These are phyloP conservation scores for Nicotiana tabacum DNA, from an alignment of 257 asterid species.

Conservation along the genomic window DNA sequence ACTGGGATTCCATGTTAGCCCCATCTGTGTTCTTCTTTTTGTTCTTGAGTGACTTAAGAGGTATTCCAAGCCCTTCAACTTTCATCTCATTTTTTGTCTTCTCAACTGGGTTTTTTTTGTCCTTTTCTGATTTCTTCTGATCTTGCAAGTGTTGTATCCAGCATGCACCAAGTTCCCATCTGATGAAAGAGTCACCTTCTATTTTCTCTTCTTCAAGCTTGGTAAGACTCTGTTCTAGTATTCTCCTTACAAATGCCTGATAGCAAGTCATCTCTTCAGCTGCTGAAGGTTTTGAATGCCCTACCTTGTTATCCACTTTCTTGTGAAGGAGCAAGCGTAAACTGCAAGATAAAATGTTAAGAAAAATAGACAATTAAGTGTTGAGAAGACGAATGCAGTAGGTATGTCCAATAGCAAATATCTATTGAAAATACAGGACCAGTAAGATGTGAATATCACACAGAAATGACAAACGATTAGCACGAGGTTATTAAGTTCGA, in stretches of 20 bases:
- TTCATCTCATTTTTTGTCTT: constrained; percentile 75
- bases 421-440: not conserved
- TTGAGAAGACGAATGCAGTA: not conserved
- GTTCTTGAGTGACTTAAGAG: constrained; percentile 81
- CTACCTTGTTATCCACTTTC: constrained; percentile 42
- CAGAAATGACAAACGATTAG: not conserved
- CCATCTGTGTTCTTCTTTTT: constrained; percentile 61
- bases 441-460: not conserved
- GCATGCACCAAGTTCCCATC: constrained; percentile 99
- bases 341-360: constrained; percentile 44
- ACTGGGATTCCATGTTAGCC: constrained; percentile 34
- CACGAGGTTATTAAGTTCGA: not conserved
- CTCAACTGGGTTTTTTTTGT: constrained; percentile 63
- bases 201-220: constrained; percentile 73
- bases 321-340: constrained; percentile 83
- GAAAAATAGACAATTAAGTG: not conserved
- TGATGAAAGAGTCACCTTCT: constrained; percentile 54
- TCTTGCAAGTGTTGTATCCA: constrained; percentile 98
- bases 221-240: constrained; percentile 75
- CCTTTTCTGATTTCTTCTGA: constrained; percentile 86
- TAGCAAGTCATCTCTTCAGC: constrained; percentile 50
- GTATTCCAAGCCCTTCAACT: constrained; percentile 94
- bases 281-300: constrained; percentile 39
- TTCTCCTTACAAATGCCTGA: constrained; percentile 57
- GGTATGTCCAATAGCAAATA: not conserved